A percentile compares a stretch with the other conserved stretches of the same genome.
Conservation (phyloP, 257 asterid species). For the Scutellaria barbata region DNA sequence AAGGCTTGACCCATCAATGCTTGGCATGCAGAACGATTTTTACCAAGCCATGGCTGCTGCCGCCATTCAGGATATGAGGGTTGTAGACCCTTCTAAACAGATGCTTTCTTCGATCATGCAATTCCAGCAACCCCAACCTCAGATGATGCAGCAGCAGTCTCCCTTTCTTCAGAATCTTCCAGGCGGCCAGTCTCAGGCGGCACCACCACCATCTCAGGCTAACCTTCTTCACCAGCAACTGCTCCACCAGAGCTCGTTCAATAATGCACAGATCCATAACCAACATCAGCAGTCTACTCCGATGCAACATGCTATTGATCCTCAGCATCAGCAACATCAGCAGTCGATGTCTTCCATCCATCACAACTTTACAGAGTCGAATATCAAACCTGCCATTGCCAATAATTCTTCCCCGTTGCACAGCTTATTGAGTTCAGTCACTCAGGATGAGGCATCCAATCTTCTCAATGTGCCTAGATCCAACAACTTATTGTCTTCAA, state of each 20-base stretch:
- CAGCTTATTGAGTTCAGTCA: conserved; percentile 51
- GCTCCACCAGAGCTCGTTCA: conserved; percentile 58
- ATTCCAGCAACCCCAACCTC: conserved; percentile 62
- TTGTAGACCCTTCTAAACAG: conserved; percentile 61
- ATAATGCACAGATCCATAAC: conserved; percentile 45
- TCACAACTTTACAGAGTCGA: conserved; percentile 48
- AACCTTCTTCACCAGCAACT: conserved; percentile 57
- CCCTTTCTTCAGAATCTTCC: conserved; percentile 48
- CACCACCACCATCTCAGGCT: conserved; percentile 42
- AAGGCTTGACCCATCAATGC: conserved; percentile 50
- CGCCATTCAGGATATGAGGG: conserved; percentile 64
- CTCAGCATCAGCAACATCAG: conserved; percentile 36
- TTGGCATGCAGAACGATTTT: conserved; percentile 62
- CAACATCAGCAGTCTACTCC: conserved; percentile 36
- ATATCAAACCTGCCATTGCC: conserved; percentile 39
- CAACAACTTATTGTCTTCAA: conserved; percentile 45
- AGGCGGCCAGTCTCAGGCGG: conserved; percentile 40
- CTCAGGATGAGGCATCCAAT: conserved; percentile 55
- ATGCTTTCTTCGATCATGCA: conserved; percentile 53
- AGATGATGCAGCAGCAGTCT: conserved; percentile 52
- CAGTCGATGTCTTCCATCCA: conserved; percentile 50
- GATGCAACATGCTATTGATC: conserved; percentile 45
- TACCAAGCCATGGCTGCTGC: conserved; percentile 81
- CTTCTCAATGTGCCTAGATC: conserved; percentile 50
- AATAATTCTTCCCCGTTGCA: conserved; percentile 57